Percentiles rank a stretch among this genome's conserved stretches.
These are phyloP conservation scores for Penicillium pancosmium DNA, from an alignment of 495 filamentous ascomycete species.

Conservation along the genomic window DNA sequence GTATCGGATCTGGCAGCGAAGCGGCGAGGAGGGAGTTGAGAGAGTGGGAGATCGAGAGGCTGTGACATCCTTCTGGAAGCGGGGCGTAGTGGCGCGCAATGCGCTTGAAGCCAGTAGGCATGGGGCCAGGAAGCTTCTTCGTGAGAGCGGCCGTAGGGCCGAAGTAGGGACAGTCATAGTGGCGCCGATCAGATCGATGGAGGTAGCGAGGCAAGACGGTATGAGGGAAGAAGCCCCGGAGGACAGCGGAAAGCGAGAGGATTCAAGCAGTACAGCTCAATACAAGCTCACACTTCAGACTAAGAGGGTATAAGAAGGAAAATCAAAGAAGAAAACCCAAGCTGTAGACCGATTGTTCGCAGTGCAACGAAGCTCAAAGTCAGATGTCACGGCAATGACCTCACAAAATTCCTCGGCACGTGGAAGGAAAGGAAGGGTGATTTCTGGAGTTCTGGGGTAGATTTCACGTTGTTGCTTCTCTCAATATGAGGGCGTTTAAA, in stretches of 20 bases:
- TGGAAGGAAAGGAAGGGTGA: neutral
- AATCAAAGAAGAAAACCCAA: neutral
- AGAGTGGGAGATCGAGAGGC: neutral
- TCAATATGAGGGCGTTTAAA: neutral
- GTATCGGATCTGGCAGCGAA: slow-evolving; percentile 38
- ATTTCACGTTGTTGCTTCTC: neutral
- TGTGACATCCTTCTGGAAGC: neutral
- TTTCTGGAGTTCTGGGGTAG: neutral
- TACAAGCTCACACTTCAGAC: neutral
- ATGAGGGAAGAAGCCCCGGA: neutral
- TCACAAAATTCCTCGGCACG: neutral
- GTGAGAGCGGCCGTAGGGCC: slow-evolving; percentile 7
- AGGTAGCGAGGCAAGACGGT: neutral
- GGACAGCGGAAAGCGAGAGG: neutral
- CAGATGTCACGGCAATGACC: neutral
- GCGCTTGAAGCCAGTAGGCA: neutral
- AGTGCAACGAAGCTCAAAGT: neutral
- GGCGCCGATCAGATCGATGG: neutral
- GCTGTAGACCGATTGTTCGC: neutral
- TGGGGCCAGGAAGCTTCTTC: neutral
- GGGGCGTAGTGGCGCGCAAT: neutral
- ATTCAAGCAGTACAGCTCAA: neutral
- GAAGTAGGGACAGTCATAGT: slow-evolving; percentile 8
- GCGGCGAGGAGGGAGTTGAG: neutral
- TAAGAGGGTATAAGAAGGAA: slow-evolving; percentile 1